Evolutionary conservation across 73 alveolate species (phyloP).

Genomic region (Tetrahymena borealis): DNA sequence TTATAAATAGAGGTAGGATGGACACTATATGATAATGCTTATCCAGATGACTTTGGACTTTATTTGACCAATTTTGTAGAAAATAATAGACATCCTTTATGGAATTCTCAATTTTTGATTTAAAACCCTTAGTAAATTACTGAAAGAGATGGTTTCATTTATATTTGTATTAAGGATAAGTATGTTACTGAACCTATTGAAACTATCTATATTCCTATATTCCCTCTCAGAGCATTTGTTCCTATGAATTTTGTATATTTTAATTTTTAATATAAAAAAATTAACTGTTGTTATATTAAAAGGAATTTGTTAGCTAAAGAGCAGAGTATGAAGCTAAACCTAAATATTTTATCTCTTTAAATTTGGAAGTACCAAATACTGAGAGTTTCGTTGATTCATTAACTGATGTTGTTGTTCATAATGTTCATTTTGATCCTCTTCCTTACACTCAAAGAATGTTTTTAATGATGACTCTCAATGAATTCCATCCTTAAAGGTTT

Average conservation of each 20-base stretch:
- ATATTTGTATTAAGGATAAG: slow-evolving; percentile 82
- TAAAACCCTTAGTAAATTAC: slow-evolving; percentile 82
- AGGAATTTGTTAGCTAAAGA: slow-evolving; percentile 56
- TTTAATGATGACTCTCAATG: slow-evolving; percentile 82
- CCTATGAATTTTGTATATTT: slow-evolving; percentile 80
- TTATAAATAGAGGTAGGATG: slow-evolving; percentile 82
- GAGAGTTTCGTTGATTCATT: slow-evolving; percentile 80
- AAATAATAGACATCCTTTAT: slow-evolving; percentile 87
- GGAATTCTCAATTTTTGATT: slow-evolving; percentile 92
- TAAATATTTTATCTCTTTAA: slow-evolving; percentile 75
- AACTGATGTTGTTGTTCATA: slow-evolving; percentile 76
- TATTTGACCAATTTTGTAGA: slow-evolving; percentile 81
- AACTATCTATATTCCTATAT: slow-evolving; percentile 77
- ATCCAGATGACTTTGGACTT: slow-evolving; percentile 85
- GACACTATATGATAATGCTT: slow-evolving; percentile 86
- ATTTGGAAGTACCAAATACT: slow-evolving; percentile 80
- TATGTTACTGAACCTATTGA: slow-evolving; percentile 80
- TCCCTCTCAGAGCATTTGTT: slow-evolving; percentile 80
- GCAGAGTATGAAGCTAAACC: slow-evolving; percentile 79
- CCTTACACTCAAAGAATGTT: slow-evolving; percentile 88
- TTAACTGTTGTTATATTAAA: neutral
- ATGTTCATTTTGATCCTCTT: slow-evolving; percentile 87
- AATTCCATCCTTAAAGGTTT: slow-evolving; percentile 67
- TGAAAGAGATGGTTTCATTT: slow-evolving; percentile 88
- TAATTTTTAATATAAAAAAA: neutral